Conservation (phyloP, 768 basidiomycete species). For the Amanita muscaria region DNA sequence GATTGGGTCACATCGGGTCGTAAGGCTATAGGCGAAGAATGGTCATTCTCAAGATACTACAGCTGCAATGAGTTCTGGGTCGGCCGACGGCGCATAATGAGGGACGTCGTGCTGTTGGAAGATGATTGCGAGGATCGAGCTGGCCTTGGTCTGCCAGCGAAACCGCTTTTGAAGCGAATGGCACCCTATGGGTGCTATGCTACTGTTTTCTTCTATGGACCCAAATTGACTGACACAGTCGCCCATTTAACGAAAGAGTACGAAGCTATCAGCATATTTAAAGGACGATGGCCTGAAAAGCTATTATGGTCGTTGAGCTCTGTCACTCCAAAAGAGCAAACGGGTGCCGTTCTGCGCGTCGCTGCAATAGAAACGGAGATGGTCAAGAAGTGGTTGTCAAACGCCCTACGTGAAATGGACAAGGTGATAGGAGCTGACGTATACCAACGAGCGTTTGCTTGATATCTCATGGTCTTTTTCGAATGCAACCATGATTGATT, state of each 20-base stretch:
- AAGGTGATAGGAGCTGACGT: slow-evolving; percentile 52
- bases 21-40: slow-evolving; percentile 75
- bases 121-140: slow-evolving; percentile 19
- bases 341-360: slow-evolving; percentile 55
- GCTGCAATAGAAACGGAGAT: slow-evolving; percentile 72
- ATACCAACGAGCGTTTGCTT: slow-evolving; percentile 49
- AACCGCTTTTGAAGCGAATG: slow-evolving; percentile 51
- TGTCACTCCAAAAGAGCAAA: slow-evolving; percentile 30
- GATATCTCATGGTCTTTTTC: too few species aligned
- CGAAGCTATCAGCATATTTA: slow-evolving; percentile 53
- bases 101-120: slow-evolving; percentile 74
- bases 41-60: slow-evolving; percentile 80
- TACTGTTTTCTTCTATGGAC: slow-evolving; percentile 74
- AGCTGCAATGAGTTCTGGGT: slow-evolving; percentile 79
- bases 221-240: slow-evolving; percentile 41
- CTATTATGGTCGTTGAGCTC: slow-evolving; percentile 79
- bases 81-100: slow-evolving; percentile 54
- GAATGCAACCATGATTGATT: too few species aligned
- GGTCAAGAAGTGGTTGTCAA: slow-evolving; percentile 62
- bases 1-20: slow-evolving; percentile 94
- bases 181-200: slow-evolving; percentile 88
- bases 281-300: slow-evolving; percentile 44
- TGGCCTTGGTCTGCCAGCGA: slow-evolving; percentile 23
- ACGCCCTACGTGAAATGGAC: slow-evolving; percentile 42
- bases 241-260: slow-evolving; percentile 40